Percentiles rank a stretch among this genome's conserved stretches.
phyloP scores from a whole-genome alignment of 805 yeast species.

The Kazachstania bromeliacearum region DNA sequence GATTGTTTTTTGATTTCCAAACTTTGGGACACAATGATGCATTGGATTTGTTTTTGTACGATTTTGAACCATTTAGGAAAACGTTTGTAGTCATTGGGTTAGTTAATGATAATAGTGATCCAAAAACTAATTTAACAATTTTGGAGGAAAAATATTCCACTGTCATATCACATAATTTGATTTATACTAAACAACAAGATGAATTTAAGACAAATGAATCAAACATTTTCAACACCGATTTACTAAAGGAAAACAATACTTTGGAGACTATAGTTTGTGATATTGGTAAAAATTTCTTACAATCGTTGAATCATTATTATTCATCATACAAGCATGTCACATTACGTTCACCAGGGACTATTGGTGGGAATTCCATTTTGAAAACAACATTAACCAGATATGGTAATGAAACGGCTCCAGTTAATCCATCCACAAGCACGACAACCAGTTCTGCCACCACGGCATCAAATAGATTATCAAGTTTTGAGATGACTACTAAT shows the following conservation, averaged over 20 bases:
- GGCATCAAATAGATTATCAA: conserved; percentile 12
- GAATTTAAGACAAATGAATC: conserved; percentile 5
- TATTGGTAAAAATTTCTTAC: conserved; percentile 53
- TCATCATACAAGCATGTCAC: conserved; percentile 71
- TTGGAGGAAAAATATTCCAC: conserved; percentile 31
- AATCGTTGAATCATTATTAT: conserved; percentile 56
- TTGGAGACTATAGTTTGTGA: conserved; percentile 66
- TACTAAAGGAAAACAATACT: conserved; percentile 16
- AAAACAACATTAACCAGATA: conserved; percentile 28
- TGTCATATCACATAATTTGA: conserved; percentile 24
- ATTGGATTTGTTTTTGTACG: conserved; percentile 63
- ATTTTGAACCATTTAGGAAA: conserved; percentile 83
- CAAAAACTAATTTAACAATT: conserved; percentile 25
- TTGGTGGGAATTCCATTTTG: conserved; percentile 40
- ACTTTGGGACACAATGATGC: conserved; percentile 34
- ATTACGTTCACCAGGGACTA: conserved; percentile 68
- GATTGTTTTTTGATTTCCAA: conserved; percentile 51
- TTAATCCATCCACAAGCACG: conserved; percentile 1
- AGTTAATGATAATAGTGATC: conserved; percentile 21
- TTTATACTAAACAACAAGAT: conserved; percentile 12
- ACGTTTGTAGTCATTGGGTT: conserved; percentile 54
- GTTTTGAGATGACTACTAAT: conserved; percentile 30
- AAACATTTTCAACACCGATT: conserved; percentile 8
- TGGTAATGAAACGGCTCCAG: conserved; percentile 3
- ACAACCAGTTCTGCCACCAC: conserved; percentile 6